A percentile compares a stretch with the other conserved stretches of the same genome.
These are phyloP conservation scores for Aspergillus quadrilineatus DNA, from an alignment of 2,329 filamentous ascomycete species.

Conservation along the genomic window DNA sequence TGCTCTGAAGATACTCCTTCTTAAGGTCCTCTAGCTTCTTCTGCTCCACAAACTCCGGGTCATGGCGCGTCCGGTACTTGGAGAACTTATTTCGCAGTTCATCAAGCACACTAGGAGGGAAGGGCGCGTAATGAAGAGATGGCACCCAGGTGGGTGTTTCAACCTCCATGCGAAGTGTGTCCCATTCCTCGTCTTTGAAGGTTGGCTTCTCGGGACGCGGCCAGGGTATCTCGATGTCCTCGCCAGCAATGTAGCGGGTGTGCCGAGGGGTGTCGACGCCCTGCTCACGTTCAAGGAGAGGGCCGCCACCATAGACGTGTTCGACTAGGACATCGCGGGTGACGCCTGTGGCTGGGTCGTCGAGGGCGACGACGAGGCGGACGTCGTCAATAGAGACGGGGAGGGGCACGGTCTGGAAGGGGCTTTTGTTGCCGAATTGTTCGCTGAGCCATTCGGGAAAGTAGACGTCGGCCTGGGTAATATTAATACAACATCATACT, in stretches of 20 bases:
- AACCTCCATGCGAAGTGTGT: constrained; percentile 74
- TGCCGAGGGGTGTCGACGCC: constrained; percentile 44
- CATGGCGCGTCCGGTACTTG: constrained; percentile 77
- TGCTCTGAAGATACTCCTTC: constrained; percentile 46
- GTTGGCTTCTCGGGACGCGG: constrained; percentile 57
- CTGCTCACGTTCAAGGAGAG: constrained; percentile 53
- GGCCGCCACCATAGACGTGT: constrained; percentile 58
- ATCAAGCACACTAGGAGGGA: constrained; percentile 75
- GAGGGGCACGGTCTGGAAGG: constrained; percentile 51
- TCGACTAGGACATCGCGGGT: constrained; percentile 76
- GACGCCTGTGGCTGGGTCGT: constrained; percentile 62
- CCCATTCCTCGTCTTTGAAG: constrained; percentile 57
- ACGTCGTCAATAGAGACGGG: constrained; percentile 69
- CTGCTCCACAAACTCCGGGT: constrained; percentile 66
- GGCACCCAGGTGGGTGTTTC: constrained; percentile 75
- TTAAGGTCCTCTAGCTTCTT: constrained; percentile 61
- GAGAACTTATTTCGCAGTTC: constrained; percentile 84
- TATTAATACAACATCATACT: not conserved
- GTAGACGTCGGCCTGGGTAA: constrained; percentile 41
- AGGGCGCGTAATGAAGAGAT: constrained; percentile 72
- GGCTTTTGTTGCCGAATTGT: constrained; percentile 39
- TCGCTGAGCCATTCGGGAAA: constrained; percentile 39
- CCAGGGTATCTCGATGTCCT: constrained; percentile 75
- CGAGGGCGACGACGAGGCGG: constrained; percentile 76
- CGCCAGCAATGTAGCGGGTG: constrained; percentile 63